A percentile compares a stretch with the other conserved stretches of the same genome.
Conservation (phyloP, 2,329 filamentous ascomycete species). For the Periconia sp. region DNA sequence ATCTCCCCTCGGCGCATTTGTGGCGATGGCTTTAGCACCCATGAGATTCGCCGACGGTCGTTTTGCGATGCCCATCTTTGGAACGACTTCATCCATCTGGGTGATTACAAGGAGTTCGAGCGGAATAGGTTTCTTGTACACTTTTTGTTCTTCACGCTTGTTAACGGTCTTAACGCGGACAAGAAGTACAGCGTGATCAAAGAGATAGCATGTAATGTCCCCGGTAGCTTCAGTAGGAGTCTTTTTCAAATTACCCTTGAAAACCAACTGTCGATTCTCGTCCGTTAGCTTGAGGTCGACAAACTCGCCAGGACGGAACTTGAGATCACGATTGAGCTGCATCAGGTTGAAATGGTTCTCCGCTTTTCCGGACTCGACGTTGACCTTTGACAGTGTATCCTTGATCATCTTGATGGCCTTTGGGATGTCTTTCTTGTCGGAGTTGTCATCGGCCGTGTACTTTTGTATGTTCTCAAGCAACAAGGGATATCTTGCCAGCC, state of each 20-base stretch:
- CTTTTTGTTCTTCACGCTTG: constrained; percentile 92
- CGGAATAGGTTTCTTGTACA: constrained; percentile 94
- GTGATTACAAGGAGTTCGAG: constrained; percentile 90
- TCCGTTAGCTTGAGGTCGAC: constrained; percentile 95
- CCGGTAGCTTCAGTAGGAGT: constrained; percentile 78
- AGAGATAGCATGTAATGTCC: constrained; percentile 93
- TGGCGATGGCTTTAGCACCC: constrained; percentile 57
- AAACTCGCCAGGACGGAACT: constrained; percentile 86
- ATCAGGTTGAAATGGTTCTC: constrained; percentile 97
- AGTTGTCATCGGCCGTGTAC: constrained; percentile 85
- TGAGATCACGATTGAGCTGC: constrained; percentile 87
- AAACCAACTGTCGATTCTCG: constrained; percentile 88
- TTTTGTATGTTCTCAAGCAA: constrained; percentile 91
- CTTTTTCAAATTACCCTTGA: constrained; percentile 95
- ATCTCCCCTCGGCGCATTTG: constrained; percentile 45
- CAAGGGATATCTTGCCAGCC: constrained; percentile 90
- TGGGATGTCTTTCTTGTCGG: constrained; percentile 90
- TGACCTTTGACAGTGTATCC: constrained; percentile 85
- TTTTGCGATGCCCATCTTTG: constrained; percentile 78
- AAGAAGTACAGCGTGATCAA: constrained; percentile 92
- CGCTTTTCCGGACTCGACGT: constrained; percentile 92
- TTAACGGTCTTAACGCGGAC: constrained; percentile 91
- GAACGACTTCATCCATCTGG: constrained; percentile 96
- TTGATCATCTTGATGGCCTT: constrained; percentile 87
- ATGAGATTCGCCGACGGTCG: constrained; percentile 82